These are phyloP conservation scores for Starmerella stigmatis DNA, from an alignment of 805 yeast species.

Conservation along the genomic window DNA sequence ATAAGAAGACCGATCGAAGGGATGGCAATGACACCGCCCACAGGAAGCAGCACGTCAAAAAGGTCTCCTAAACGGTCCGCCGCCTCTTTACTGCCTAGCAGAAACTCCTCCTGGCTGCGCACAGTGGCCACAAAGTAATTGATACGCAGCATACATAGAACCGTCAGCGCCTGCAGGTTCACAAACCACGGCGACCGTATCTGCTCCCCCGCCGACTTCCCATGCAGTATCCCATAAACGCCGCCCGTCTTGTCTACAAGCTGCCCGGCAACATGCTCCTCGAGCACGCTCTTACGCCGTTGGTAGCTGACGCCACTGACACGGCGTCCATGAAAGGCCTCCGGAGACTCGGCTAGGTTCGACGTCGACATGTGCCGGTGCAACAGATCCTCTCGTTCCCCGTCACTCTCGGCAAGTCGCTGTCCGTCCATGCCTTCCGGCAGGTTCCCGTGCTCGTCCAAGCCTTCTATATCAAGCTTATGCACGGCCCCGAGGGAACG, in stretches of 20 bases:
- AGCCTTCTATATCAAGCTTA: slow-evolving; percentile 50
- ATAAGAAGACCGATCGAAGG: slow-evolving; percentile 76
- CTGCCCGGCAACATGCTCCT: slow-evolving; percentile 12
- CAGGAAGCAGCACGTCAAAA: slow-evolving; percentile 76
- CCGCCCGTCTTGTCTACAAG: slow-evolving; percentile 26
- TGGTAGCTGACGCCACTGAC: slow-evolving; percentile 13
- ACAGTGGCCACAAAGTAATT: slow-evolving; percentile 90
- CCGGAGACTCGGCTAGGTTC: not conserved
- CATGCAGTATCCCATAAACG: slow-evolving; percentile 72
- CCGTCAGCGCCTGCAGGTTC: slow-evolving; percentile 66
- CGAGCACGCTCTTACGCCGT: slow-evolving; percentile 16
- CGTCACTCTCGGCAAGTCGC: not conserved
- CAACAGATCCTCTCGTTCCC: slow-evolving; percentile 9
- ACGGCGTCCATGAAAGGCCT: slow-evolving; percentile 1
- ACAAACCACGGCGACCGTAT: slow-evolving; percentile 59
- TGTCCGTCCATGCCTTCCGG: slow-evolving; percentile 10
- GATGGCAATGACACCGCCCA: slow-evolving; percentile 78
- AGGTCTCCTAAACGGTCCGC: slow-evolving; percentile 58
- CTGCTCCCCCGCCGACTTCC: slow-evolving; percentile 39
- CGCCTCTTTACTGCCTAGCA: slow-evolving; percentile 39
- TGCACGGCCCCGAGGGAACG: slow-evolving; percentile 34
- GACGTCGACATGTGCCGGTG: slow-evolving; percentile 14
- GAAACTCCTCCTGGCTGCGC: slow-evolving; percentile 66
- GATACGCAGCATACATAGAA: slow-evolving; percentile 81
- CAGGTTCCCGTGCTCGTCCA: slow-evolving; percentile 53